Base-by-base conservation (phyloP, 2,329 filamentous ascomycete genomes). In the Fragosphaeria purpurea region DNA sequence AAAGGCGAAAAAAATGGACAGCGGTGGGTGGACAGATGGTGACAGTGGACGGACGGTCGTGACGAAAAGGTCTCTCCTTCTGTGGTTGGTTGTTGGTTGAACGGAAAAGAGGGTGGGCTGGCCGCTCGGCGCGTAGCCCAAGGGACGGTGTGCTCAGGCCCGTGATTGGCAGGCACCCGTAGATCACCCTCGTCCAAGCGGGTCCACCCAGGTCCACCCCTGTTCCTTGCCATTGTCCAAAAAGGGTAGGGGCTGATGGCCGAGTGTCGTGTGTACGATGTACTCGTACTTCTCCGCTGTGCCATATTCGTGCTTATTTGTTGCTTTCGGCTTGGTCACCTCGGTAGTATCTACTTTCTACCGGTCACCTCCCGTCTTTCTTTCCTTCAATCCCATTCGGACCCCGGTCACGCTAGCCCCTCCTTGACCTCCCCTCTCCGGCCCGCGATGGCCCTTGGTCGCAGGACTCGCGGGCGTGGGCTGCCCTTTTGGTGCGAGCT, bases 81-180 rank as follows among this genome's bases (percentile, higher is more conserved):
- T 44, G 37, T 31, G 13, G 12, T 34, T 13, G 22, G 46, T n/a
- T 31, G 12, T 9, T n/a, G 39, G 13, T 8, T 30, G 37, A 31
- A 4, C 12, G 40, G 39, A 30, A 41, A 49, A 41, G 47, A 41
- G 41, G 39, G 13, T 12, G 39, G 11, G 12, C n/a, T 22, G 12
- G 41, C n/a, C 35, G 47, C 41, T 44, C 48, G 42, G 48, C 48
- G 48, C 42, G 35, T 50, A 50, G 22, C 41, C 12, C 9, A n/a
- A 49, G 41, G 22, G 22, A 22, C 22, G 22, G 37, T 49, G 47
- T 50, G 48, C 48, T 50, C 6, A 9, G 10, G 37, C 48, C n/a
- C 12, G 37, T 50, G 48, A 50, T 50, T 50, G 48, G 48, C 42
- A n/a, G 34, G 37, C 5, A 38, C 41, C 41, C 38, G 22, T 44